Percentiles rank a stretch among this genome's conserved stretches.
phyloP scores from a whole-genome alignment of 305 asterid species.

The Fraxinus xanthoxyloides region DNA sequence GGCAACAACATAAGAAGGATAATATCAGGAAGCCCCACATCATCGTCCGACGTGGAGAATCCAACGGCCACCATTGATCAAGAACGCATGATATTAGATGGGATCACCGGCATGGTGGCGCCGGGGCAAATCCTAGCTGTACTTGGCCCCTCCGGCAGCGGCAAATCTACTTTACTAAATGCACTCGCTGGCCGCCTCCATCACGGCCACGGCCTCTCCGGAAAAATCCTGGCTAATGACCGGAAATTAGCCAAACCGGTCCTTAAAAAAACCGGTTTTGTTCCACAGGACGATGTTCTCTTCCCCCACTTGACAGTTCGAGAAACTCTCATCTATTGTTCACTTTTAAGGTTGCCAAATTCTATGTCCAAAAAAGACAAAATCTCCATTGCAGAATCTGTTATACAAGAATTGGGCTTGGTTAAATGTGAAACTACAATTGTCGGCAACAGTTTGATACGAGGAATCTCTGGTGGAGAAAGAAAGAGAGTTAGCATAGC shows the following conservation, averaged over 20 bases:
- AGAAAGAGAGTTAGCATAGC: conserved; percentile 85
- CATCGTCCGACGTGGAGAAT: conserved; percentile 49
- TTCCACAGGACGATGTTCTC: conserved; percentile 70
- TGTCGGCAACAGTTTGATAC: conserved; percentile 63
- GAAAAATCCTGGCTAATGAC: conserved; percentile 63
- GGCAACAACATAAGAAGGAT: conserved; percentile 31
- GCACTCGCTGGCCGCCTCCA: conserved; percentile 72
- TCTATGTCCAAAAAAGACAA: conserved; percentile 41
- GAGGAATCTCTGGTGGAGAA: conserved; percentile 94
- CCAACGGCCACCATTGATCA: conserved; percentile 30
- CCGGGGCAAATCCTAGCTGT: conserved; percentile 78
- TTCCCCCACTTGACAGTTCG: conserved; percentile 81
- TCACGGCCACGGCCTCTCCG: conserved; percentile 50
- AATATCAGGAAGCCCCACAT: conserved; percentile 31
- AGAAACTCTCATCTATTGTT: conserved; percentile 71
- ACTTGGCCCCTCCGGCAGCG: conserved; percentile 97
- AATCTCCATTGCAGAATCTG: conserved; percentile 53
- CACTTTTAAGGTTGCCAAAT: conserved; percentile 54
- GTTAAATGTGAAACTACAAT: conserved; percentile 62
- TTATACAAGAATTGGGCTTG: conserved; percentile 59
- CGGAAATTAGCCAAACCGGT: conserved; percentile 41
- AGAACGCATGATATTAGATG: conserved; percentile 52
- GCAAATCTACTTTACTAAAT: conserved; percentile 80
- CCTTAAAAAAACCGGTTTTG: conserved; percentile 62
- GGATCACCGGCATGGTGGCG: conserved; percentile 72